These are phyloP conservation scores for Sodiomyces alkalinus DNA, from an alignment of 2,329 filamentous ascomycete species.

Conservation along the genomic window DNA sequence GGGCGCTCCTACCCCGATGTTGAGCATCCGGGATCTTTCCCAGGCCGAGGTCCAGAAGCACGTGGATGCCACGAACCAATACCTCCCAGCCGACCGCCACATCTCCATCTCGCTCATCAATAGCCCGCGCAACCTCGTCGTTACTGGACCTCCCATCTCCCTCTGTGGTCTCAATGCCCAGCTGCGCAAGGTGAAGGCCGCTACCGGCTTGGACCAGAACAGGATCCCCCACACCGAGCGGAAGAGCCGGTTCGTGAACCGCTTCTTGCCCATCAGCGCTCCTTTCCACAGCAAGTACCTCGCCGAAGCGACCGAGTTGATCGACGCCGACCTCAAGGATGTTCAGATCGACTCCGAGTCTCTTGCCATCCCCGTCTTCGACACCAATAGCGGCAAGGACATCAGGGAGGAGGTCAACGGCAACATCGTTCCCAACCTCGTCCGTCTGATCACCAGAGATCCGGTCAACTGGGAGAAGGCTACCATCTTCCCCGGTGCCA, in stretches of 20 bases:
- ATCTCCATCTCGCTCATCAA: slow-evolving; percentile 94
- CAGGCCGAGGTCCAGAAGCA: slow-evolving; percentile 84
- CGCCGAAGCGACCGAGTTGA: slow-evolving; percentile 61
- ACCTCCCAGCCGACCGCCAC: slow-evolving; percentile 81
- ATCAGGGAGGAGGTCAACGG: slow-evolving; percentile 53
- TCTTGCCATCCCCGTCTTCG: slow-evolving; percentile 73
- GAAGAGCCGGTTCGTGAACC: slow-evolving; percentile 91
- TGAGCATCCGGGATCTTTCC: slow-evolving; percentile 89
- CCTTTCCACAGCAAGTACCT: slow-evolving; percentile 98
- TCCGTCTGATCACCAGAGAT: slow-evolving; percentile 89
- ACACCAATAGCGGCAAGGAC: slow-evolving; percentile 82
- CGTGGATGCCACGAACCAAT: slow-evolving; percentile 92
- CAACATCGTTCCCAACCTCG: slow-evolving; percentile 71
- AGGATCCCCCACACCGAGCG: slow-evolving; percentile 88
- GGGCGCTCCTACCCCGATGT: slow-evolving; percentile 91
- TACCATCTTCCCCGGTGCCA: slow-evolving; percentile 78
- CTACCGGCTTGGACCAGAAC: slow-evolving; percentile 93
- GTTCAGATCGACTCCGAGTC: slow-evolving; percentile 58
- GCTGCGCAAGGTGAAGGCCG: slow-evolving; percentile 90
- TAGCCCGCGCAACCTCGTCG: slow-evolving; percentile 91
- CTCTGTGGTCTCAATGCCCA: slow-evolving; percentile 92
- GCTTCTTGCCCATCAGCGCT: slow-evolving; percentile 92
- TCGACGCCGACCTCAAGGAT: slow-evolving; percentile 77
- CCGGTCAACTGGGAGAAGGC: slow-evolving; percentile 94
- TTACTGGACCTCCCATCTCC: slow-evolving; percentile 90